Evolutionary conservation across 1,284 basidiomycete species (phyloP), one percentile per base, ranked within the genome.

Genomic region (Heterobasidion annosum): DNA sequence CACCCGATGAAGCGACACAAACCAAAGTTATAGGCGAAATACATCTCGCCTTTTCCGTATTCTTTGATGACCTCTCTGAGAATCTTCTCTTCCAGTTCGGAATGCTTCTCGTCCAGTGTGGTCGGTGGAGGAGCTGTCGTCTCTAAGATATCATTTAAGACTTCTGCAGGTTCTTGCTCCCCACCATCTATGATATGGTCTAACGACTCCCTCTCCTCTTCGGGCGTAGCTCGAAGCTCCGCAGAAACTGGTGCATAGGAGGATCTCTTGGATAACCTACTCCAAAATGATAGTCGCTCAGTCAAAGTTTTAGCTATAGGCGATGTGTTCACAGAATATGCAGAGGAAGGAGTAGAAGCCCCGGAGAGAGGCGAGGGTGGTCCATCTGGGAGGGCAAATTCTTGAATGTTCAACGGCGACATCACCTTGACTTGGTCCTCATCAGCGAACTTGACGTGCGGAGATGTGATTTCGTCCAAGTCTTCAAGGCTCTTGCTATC

Each of bases 1-100:
- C 19, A 48, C 37, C 12, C 15, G 9, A 48, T 37, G 25, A 48
- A 51, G 34, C 15, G 35, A 45, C 18, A 43, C 45, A 15, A 59
- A 88, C 89, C 88, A 59, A 90, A 90, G 55, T 75, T 79, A 64
- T 90, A 85, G 1, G 89, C 74, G 62, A 89, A 91, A 67, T 85
- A 91, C 85, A 93, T 91, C 46, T 82, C 84, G 8, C 87, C 88
- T 60, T 85, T 86, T 7, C 77, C 75, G 61, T 83, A 89, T 59
- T 88, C 82, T 55, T 76, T 75, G 35, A 90, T 72, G 49, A 77
- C 79, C 67, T 91, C 87, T 35, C 81, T 75, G n/a, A 91, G 69
- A 44, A 92, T 81, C 69, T 90, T 91, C 37, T 77, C 74, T 62
- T 92, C 90, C 8, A 93, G 68, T 62, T 89, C 85, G 2, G 75